Evolutionary conservation across 2,329 filamentous ascomycete genomes (phyloP).

Genomic region (Neonectria neomacrospora): DNA sequence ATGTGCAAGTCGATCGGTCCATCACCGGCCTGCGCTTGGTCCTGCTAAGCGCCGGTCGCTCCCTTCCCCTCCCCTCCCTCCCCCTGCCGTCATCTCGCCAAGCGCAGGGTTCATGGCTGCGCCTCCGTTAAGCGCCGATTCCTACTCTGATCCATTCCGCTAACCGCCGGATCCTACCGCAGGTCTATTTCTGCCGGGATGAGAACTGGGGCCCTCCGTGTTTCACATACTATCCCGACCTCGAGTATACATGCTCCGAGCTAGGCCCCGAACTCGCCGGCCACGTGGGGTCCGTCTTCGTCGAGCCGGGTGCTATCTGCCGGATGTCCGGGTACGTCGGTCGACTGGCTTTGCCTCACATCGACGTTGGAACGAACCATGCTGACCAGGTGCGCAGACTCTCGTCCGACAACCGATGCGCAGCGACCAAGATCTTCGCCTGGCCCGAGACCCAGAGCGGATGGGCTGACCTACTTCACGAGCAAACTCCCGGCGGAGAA

Average conservation of each 20-base stretch:
- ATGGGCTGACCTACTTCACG: slow-evolving; percentile 37
- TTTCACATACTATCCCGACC: slow-evolving; percentile 38
- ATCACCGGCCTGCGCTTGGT: no score
- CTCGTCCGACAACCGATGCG: slow-evolving; percentile 25
- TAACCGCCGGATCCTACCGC: slow-evolving; percentile 18
- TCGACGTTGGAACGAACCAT: background rate
- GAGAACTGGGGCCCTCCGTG: slow-evolving; percentile 43
- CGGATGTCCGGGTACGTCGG: slow-evolving; percentile 38
- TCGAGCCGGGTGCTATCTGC: slow-evolving; percentile 41
- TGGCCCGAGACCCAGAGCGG: slow-evolving; percentile 42
- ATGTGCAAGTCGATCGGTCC: background rate
- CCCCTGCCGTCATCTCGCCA: background rate
- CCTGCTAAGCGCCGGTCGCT: slow-evolving; percentile 17
- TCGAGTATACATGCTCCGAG: slow-evolving; percentile 41
- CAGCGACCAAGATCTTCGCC: slow-evolving; percentile 35
- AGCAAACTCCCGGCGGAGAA: slow-evolving; percentile 20
- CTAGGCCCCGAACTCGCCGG: slow-evolving; percentile 33
- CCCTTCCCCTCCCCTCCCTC: no score
- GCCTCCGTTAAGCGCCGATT: background rate
- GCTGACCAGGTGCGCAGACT: slow-evolving; percentile 29
- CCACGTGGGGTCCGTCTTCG: slow-evolving; percentile 42
- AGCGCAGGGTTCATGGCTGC: background rate
- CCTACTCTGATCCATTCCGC: background rate
- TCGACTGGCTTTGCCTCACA: background rate
- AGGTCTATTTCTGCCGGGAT: slow-evolving; percentile 44